A percentile compares a stretch with the other conserved stretches of the same genome.
These are phyloP conservation scores for Candida arabinofermentans DNA, from an alignment of 805 yeast genomes.

Conservation along the genomic window DNA sequence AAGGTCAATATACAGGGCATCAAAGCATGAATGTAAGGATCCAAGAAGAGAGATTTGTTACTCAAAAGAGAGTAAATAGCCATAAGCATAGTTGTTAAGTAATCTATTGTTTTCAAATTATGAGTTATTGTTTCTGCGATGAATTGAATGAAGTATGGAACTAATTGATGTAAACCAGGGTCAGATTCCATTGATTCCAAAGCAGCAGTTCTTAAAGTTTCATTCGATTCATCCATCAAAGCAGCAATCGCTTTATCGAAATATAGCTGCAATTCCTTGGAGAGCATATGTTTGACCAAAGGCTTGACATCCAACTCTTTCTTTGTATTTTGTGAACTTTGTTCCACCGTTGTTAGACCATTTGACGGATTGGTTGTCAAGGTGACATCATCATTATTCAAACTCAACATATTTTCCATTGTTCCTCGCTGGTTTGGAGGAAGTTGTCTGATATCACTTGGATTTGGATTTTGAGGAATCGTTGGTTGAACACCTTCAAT, in stretches of 20 bases:
- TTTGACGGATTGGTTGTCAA: constrained; percentile 26
- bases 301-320: constrained; percentile 73
- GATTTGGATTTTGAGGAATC: constrained; percentile 92
- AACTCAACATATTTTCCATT: constrained; percentile 54
- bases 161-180: constrained; percentile 94
- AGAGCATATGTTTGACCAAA: constrained; percentile 88
- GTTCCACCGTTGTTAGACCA: constrained; percentile 27
- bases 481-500: constrained; percentile 98
- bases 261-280: constrained; percentile 89
- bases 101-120: constrained; percentile 66
- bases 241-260: constrained; percentile 88
- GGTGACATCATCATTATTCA: constrained; percentile 43
- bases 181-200: constrained; percentile 80
- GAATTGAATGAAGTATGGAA: constrained; percentile 94
- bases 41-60: constrained; percentile 81
- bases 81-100: constrained; percentile 81
- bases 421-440: constrained; percentile 85
- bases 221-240: constrained; percentile 54
- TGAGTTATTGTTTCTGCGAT: constrained; percentile 93
- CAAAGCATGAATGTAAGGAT: constrained; percentile 92
- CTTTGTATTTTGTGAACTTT: constrained; percentile 26
- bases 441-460: constrained; percentile 69
- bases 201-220: constrained; percentile 70
- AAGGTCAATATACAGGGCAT: constrained; percentile 96
- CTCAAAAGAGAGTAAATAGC: constrained; percentile 80